A percentile compares a stretch with the other conserved stretches of the same genome.
These are phyloP conservation scores for Lipomyces chichibuensis DNA, from an alignment of 805 yeast genomes.

Conservation along the genomic window DNA sequence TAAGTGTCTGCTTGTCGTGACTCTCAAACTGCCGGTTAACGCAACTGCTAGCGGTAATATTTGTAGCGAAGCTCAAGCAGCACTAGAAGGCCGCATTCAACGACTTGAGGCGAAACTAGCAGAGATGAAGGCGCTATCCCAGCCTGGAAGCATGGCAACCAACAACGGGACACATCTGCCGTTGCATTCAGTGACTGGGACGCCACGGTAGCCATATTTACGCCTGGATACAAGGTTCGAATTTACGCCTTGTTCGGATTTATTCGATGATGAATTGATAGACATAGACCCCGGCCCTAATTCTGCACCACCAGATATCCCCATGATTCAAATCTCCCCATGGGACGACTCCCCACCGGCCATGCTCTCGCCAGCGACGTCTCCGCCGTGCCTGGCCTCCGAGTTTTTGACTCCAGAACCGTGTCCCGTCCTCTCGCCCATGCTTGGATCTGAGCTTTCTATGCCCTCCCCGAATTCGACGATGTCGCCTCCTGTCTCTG, in stretches of 20 bases:
- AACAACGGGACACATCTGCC: neutral
- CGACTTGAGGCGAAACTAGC: neutral
- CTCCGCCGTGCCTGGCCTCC: neutral
- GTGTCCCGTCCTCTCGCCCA: neutral
- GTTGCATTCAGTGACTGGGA: neutral
- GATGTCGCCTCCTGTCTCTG: neutral
- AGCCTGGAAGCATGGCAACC: neutral
- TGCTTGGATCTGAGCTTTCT: conserved; percentile 3
- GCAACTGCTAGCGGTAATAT: neutral
- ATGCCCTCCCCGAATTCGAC: neutral
- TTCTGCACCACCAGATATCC: conserved; percentile 1
- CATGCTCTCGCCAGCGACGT: conserved; percentile 4
- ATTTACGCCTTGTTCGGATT: conserved; percentile 1
- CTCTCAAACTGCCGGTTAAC: conserved; percentile 1
- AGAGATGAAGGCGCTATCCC: neutral
- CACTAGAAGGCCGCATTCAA: conserved; percentile 2
- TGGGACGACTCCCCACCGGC: neutral
- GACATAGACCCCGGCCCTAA: too few relatives aligned
- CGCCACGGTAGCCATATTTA: neutral
- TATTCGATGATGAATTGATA: too few relatives aligned
- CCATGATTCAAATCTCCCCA: conserved; percentile 2
- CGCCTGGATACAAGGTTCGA: conserved; percentile 1
- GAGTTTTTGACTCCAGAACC: neutral
- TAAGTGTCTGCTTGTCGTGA: neutral
- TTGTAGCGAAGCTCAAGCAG: neutral